Evolutionary conservation across 2,329 filamentous ascomycete species (phyloP).

Genomic region (Cladosporium sp.): DNA sequence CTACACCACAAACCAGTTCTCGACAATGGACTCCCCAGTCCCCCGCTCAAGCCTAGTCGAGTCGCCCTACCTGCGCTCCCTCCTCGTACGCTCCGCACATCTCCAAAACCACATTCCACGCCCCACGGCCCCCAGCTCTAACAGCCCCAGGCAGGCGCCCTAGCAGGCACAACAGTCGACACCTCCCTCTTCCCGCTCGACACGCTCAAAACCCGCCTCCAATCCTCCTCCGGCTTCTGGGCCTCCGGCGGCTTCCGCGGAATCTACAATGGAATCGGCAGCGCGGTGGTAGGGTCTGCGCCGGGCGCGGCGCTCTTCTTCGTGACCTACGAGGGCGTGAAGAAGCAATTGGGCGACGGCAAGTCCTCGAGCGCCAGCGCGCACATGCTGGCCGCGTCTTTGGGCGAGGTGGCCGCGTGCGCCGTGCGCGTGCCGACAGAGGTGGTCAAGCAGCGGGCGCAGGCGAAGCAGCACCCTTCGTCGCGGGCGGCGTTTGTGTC

Average conservation of each 20-base stretch:
- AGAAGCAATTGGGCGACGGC: constrained; percentile 22
- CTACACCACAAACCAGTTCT: neutral
- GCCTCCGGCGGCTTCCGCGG: constrained; percentile 82
- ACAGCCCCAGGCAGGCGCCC: constrained; percentile 65
- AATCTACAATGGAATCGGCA: constrained; percentile 90
- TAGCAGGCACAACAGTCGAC: constrained; percentile 95
- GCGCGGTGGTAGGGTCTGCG: constrained; percentile 83
- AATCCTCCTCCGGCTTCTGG: constrained; percentile 74
- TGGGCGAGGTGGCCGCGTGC: constrained; percentile 90
- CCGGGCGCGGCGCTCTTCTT: constrained; percentile 97
- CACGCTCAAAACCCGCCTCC: constrained; percentile 96
- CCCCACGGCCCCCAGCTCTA: constrained; percentile 9
- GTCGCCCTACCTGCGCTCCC: constrained; percentile 45
- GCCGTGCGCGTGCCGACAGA: constrained; percentile 91
- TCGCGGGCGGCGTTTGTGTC: constrained; percentile 63
- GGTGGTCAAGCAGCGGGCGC: constrained; percentile 94
- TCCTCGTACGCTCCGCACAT: constrained; percentile 38
- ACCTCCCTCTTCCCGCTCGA: constrained; percentile 96
- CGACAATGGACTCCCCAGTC: constrained; percentile 7
- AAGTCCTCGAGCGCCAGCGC: constrained; percentile 26
- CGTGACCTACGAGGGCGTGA: constrained; percentile 34
- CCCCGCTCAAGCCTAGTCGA: constrained; percentile 28
- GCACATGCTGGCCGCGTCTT: constrained; percentile 80
- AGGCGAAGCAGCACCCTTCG: constrained; percentile 76
- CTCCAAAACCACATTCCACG: constrained; percentile 8